Percentiles rank a stretch among this genome's conserved stretches.
These are phyloP conservation scores for Kluyveromyces marxianus DNA, from an alignment of 1,139 yeast species.

Conservation along the genomic window DNA sequence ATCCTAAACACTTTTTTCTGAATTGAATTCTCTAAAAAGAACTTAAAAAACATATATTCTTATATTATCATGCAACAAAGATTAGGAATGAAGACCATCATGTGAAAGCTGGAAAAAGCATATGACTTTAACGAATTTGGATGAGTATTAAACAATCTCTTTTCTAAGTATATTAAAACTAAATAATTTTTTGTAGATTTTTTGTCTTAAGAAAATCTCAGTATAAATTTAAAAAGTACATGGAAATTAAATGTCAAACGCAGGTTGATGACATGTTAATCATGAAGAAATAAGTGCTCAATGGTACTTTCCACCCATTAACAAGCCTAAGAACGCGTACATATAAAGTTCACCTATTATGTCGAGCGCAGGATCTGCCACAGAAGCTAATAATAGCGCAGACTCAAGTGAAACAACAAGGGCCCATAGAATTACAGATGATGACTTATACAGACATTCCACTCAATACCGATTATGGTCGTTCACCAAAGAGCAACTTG, in stretches of 20 bases:
- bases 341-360: not conserved
- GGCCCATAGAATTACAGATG: conserved; percentile 44
- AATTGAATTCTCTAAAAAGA: conserved; percentile 1
- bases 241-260: not conserved
- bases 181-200: conserved; percentile 4
- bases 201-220: conserved; percentile 4
- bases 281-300: too few species aligned
- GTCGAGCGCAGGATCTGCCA: not conserved
- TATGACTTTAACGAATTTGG: conserved; percentile 15
- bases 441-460: conserved; percentile 81
- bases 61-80: conserved; percentile 5
- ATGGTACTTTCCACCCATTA: too few species aligned
- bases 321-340: not conserved
- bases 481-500: conserved; percentile 52
- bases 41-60: conserved; percentile 2
- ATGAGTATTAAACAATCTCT: conserved; percentile 11
- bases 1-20: conserved; percentile 1
- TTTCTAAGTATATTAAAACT: conserved; percentile 9
- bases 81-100: conserved; percentile 7
- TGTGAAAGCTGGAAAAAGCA: conserved; percentile 9
- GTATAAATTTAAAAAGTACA: conserved; percentile 2
- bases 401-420: not conserved
- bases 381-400: not conserved
- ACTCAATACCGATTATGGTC: conserved; percentile 87
- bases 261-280: not conserved